A percentile compares a stretch with the other conserved stretches of the same genome.
phyloP scores from a whole-genome alignment of 164 flowering plant genomes.

The Taxillus chinensis region DNA sequence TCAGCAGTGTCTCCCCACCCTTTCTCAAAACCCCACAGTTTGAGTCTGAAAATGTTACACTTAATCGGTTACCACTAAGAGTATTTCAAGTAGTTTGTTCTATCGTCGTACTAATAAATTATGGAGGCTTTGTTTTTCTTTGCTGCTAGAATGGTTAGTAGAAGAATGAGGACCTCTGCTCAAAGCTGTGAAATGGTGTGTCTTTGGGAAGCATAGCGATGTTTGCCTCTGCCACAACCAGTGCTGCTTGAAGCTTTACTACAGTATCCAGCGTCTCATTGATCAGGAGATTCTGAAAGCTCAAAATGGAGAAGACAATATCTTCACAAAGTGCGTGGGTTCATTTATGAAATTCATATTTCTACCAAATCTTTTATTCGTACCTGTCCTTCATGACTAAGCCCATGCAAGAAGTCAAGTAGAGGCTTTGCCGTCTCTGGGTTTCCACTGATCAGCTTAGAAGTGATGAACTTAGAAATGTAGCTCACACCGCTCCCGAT shows the following conservation, averaged over 20 bases:
- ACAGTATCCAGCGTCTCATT: conserved; percentile 52
- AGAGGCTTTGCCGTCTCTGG: conserved; percentile 35
- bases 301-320: not conserved
- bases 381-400: conserved; percentile 75
- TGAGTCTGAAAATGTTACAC: conserved; percentile 47
- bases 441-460: conserved; percentile 31
- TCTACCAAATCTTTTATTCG: not conserved
- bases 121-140: too few species aligned
- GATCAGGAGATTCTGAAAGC: conserved; percentile 69
- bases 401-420: conserved; percentile 45
- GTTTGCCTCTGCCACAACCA: conserved; percentile 50
- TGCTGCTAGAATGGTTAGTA: too few species aligned
- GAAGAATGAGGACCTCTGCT: conserved; percentile 36
- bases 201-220: conserved; percentile 44
- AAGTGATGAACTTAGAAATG: conserved; percentile 51
- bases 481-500: conserved; percentile 67
- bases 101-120: too few species aligned
- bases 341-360: not conserved
- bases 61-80: too few species aligned
- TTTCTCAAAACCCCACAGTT: conserved; percentile 84
- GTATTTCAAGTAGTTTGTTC: too few species aligned
- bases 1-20: conserved; percentile 92
- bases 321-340: not conserved
- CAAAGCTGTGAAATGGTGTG: conserved; percentile 53
- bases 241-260: conserved; percentile 53